Evolutionary conservation across 2,329 filamentous ascomycete species (phyloP).

Genomic region (Diplodia seriata): DNA sequence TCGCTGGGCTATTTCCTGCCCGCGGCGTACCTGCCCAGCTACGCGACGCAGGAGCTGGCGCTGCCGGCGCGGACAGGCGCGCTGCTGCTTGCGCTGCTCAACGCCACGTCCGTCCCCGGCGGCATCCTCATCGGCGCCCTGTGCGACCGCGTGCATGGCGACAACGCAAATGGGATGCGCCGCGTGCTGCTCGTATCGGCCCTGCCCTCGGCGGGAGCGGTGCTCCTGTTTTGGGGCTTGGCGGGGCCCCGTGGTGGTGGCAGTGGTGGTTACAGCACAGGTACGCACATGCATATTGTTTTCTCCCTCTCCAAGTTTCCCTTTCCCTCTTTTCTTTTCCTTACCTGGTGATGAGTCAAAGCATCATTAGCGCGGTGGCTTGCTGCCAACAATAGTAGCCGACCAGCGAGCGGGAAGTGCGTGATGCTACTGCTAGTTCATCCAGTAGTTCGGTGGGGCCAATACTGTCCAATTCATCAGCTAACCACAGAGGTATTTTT

Average conservation of each 20-base stretch:
- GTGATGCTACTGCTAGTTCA: neutral
- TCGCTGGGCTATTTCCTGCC: constrained; percentile 55
- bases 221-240: constrained; percentile 40
- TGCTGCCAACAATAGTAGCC: constrained; percentile 2
- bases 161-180: constrained; percentile 36
- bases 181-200: constrained; percentile 47
- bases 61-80: constrained; percentile 45
- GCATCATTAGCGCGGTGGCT: neutral
- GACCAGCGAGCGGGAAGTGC: neutral
- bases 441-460: neutral
- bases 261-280: neutral
- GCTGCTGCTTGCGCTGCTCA: constrained; percentile 50
- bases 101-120: constrained; percentile 49
- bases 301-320: neutral
- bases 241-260: constrained; percentile 4
- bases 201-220: constrained; percentile 45
- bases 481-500: neutral
- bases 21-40: constrained; percentile 51
- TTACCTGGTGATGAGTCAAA: neutral
- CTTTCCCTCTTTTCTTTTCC: neutral
- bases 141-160: constrained; percentile 48
- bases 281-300: neutral
- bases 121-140: constrained; percentile 49
- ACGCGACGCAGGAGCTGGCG: constrained; percentile 46
- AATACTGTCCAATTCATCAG: neutral